A percentile compares a stretch with the other conserved stretches of the same genome.
Evolutionary conservation across 352 stramenopile genomes (phyloP).

Genomic region (Nothophytophthora sp.): DNA sequence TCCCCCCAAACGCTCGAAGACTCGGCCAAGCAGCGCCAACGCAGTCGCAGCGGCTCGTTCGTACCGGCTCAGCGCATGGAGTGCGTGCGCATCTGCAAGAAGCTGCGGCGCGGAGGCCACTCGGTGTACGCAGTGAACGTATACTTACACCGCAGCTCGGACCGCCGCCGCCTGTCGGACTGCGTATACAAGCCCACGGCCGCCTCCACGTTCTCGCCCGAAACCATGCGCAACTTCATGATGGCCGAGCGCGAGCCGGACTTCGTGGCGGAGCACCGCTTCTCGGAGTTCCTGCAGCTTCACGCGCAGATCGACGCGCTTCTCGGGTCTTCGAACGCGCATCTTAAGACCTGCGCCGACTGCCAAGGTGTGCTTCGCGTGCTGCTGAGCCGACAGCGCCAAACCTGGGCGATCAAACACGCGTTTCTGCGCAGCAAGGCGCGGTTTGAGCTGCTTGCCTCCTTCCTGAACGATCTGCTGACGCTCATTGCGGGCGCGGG

Average conservation of each 20-base stretch:
- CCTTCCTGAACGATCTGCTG: conserved; percentile 32
- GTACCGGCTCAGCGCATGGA: conserved; percentile 31
- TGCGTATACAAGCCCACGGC: conserved; percentile 19
- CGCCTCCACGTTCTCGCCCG: conserved; percentile 13
- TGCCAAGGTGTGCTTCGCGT: conserved; percentile 20
- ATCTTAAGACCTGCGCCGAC: conserved; percentile 16
- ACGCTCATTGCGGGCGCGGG: conserved; percentile 10
- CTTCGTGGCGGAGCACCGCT: conserved; percentile 32
- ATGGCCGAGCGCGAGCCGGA: conserved; percentile 37
- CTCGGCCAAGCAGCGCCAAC: background rate
- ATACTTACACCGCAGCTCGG: conserved; percentile 31
- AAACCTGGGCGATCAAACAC: conserved; percentile 27
- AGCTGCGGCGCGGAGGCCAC: conserved; percentile 24
- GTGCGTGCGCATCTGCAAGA: conserved; percentile 29
- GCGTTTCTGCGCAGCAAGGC: conserved; percentile 21
- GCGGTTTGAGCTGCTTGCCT: conserved; percentile 26
- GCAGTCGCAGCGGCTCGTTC: conserved; percentile 15
- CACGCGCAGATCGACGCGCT: conserved; percentile 11
- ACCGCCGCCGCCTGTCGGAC: conserved; percentile 27
- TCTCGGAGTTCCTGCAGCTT: conserved; percentile 29
- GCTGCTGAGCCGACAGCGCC: conserved; percentile 7
- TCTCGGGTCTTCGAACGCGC: conserved; percentile 1
- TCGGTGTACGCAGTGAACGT: conserved; percentile 29
- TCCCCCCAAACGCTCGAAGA: conserved; percentile 2
- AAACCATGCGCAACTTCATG: conserved; percentile 26